Evolutionary conservation across 75 land plant genomes (phyloP), one percentile per base, ranked within the genome.

Genomic region (Azolla pinnata): DNA sequence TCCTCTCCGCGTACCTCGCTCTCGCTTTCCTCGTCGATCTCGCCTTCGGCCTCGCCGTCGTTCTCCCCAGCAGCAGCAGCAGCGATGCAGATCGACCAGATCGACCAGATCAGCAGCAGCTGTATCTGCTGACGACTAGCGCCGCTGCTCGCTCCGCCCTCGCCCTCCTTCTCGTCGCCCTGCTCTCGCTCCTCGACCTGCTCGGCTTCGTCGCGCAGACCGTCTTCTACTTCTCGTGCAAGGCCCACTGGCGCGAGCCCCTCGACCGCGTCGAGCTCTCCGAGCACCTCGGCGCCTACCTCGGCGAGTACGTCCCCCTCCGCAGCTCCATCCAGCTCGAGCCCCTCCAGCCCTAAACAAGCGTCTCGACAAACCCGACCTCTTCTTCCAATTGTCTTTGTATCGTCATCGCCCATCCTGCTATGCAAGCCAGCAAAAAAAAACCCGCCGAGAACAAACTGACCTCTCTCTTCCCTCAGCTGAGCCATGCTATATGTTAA

Each of bases 171-270:
- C 1, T 63, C 2, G 26, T 69, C 2, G 1, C 26, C 8, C 1
- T 34, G 8, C 31, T 74, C 10, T 54, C 56, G 4, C 26, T 49
- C 61, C 23, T 75, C 49, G 63, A 70, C 5, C 25, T 87, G 38
- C 47, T 79, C 14, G 79, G 68, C 3, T 70, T 82, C 27, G 66
- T 91, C 35, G 45, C 67, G 14, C 83, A 91, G 61, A 84, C 83
- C 4, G 78, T 91, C 1, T 48, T 91, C 33, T 91, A 91, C 61
- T 91, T 91, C 38, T 78, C 77, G 0, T 87, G 91, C 68, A 91
- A 91, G 38, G 79, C 93, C 0, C 68, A 70, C 31, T 93, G 84
- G 69, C 84, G 78, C 18, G 83, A 91, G 74, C 80, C 70, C 67
- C 75, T 91, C 26, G 93, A 91, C 64, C 72, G 83, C 64, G 50